Percentiles rank a stretch among this genome's conserved stretches.
phyloP scores from a whole-genome alignment of 108 stramenopile species.

The Discostella stelligeroides region DNA sequence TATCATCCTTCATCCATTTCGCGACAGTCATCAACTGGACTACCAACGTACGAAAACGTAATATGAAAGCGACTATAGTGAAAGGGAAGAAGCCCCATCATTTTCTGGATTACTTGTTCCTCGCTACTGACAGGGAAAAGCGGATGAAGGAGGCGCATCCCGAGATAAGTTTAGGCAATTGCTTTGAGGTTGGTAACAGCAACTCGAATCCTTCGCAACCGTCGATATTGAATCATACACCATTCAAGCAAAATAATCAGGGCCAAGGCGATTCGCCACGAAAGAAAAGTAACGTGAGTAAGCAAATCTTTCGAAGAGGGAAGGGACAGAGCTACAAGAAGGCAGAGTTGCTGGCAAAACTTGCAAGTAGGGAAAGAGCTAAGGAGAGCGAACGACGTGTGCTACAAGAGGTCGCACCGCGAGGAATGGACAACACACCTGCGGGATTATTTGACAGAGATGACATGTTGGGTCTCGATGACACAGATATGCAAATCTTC shows the following conservation, averaged over 20 bases:
- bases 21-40: slow-evolving; percentile 54
- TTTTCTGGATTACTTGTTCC: slow-evolving; percentile 64
- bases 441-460: slow-evolving; percentile 12
- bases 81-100: slow-evolving; percentile 63
- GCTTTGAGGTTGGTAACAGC: neutral
- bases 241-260: neutral
- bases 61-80: slow-evolving; percentile 55
- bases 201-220: neutral
- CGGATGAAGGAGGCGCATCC: slow-evolving; percentile 16
- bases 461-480: neutral
- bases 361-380: neutral
- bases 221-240: neutral
- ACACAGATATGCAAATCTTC: slow-evolving; percentile 21
- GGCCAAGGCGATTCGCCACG: neutral
- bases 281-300: slow-evolving; percentile 19
- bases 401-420: slow-evolving; percentile 12
- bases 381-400: slow-evolving; percentile 15
- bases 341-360: neutral
- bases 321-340: slow-evolving; percentile 17
- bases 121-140: slow-evolving; percentile 60
- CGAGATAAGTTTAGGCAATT: neutral
- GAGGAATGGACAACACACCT: slow-evolving; percentile 19
- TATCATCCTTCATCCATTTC: slow-evolving; percentile 30
- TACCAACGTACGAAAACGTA: slow-evolving; percentile 61
- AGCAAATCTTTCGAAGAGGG: slow-evolving; percentile 27